A percentile compares a stretch with the other conserved stretches of the same genome.
These are phyloP conservation scores for Gentiana straminea DNA, from an alignment of 257 asterid genomes.

Conservation along the genomic window DNA sequence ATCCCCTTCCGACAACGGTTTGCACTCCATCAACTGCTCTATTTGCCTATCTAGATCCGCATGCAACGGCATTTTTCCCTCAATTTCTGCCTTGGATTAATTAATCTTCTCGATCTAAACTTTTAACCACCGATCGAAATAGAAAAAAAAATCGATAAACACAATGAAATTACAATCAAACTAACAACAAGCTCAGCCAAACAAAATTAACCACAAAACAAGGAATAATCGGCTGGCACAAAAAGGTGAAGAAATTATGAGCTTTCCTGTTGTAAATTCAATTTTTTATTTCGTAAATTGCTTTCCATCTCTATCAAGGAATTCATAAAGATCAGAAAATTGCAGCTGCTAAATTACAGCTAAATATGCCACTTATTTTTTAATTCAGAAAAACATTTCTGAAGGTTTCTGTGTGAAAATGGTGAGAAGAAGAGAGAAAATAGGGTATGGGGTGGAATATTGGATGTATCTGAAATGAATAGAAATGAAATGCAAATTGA, in stretches of 20 bases:
- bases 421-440: slow-evolving; percentile 6
- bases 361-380: background rate
- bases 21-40: slow-evolving; percentile 83
- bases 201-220: background rate
- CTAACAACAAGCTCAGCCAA: background rate
- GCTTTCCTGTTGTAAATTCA: slow-evolving; percentile 5
- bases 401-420: slow-evolving; percentile 3
- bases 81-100: background rate
- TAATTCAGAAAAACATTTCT: slow-evolving; percentile 1
- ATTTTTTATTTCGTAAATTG: slow-evolving; percentile 15
- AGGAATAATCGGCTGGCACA: background rate
- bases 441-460: slow-evolving; percentile 22
- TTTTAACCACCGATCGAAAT: slow-evolving; percentile 18
- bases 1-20: slow-evolving; percentile 63
- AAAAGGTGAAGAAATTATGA: slow-evolving; percentile 1
- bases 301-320: slow-evolving; percentile 7
- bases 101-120: slow-evolving; percentile 9
- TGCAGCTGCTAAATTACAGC: background rate
- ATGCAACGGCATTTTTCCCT: slow-evolving; percentile 54
- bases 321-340: slow-evolving; percentile 1
- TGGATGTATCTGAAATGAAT: slow-evolving; percentile 40
- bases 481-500: slow-evolving; percentile 17
- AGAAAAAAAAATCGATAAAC: slow-evolving; percentile 2
- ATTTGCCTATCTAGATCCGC: slow-evolving; percentile 81
- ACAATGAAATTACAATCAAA: slow-evolving; percentile 6